Conservation (phyloP, 2,329 filamentous ascomycete genomes). For the Cladobotryum protrusum region DNA sequence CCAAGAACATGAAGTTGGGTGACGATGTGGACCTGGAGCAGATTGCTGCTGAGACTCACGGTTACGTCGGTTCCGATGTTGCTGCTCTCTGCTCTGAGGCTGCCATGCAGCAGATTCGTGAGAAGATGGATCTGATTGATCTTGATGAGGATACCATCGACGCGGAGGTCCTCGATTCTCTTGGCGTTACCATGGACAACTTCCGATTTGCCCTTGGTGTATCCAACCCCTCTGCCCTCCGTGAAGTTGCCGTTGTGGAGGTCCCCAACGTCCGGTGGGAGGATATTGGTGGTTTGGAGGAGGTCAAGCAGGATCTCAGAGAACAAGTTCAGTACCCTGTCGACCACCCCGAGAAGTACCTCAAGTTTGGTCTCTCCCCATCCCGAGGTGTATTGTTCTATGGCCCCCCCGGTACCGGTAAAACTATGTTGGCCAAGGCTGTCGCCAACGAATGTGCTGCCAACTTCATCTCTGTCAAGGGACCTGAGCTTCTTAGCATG, state of each 20-base stretch:
- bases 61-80: slow-evolving; percentile 97
- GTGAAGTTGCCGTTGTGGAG: slow-evolving; percentile 97
- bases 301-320: slow-evolving; percentile 98
- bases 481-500: slow-evolving; percentile 96
- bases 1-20: slow-evolving; percentile 99
- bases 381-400: slow-evolving; percentile 99
- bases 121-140: slow-evolving; percentile 99
- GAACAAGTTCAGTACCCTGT: slow-evolving; percentile 98
- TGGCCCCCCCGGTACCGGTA: slow-evolving; percentile 98
- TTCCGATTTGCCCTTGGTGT: slow-evolving; percentile 98
- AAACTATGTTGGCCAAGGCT: slow-evolving; percentile 98
- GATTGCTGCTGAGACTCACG: slow-evolving; percentile 95
- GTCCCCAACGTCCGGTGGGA: slow-evolving; percentile 99
- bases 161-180: slow-evolving; percentile 93
- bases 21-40: slow-evolving; percentile 96
- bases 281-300: slow-evolving; percentile 96
- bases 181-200: slow-evolving; percentile 99
- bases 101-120: slow-evolving; percentile 99
- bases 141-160: slow-evolving; percentile 98
- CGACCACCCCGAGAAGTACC: slow-evolving; percentile 99
- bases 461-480: slow-evolving; percentile 99
- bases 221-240: slow-evolving; percentile 96
- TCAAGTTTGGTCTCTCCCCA: slow-evolving; percentile 98
- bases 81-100: slow-evolving; percentile 97
- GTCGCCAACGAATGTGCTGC: slow-evolving; percentile 98